phyloP scores from a whole-genome alignment of 2,329 filamentous ascomycete species.

The Elsinoe necatrix region DNA sequence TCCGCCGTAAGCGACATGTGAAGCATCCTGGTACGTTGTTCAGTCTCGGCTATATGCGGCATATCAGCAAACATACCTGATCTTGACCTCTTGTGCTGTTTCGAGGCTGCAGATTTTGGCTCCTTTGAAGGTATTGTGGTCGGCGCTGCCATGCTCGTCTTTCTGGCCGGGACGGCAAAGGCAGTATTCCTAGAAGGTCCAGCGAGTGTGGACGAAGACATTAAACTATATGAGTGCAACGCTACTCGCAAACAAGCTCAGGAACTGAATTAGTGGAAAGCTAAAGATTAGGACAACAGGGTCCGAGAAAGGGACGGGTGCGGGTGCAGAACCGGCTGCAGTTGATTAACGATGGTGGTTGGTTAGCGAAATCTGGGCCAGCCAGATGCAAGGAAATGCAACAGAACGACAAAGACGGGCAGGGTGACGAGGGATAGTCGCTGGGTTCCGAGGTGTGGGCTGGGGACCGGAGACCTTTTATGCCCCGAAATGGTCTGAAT shows the following conservation, averaged over 20 bases:
- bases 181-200: slow-evolving; percentile 30
- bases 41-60: slow-evolving; percentile 33
- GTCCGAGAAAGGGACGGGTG: slow-evolving; percentile 22
- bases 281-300: slow-evolving; percentile 27
- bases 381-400: slow-evolving; percentile 27
- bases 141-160: slow-evolving; percentile 43
- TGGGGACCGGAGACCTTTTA: slow-evolving; percentile 39
- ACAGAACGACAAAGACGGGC: slow-evolving; percentile 24
- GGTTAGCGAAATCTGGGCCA: slow-evolving; percentile 37
- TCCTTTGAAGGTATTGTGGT: slow-evolving; percentile 44
- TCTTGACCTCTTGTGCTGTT: slow-evolving; percentile 89
- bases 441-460: slow-evolving; percentile 21
- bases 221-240: slow-evolving; percentile 36
- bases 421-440: slow-evolving; percentile 20
- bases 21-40: slow-evolving; percentile 51
- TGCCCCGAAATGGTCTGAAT: slow-evolving; percentile 36
- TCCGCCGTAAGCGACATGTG: slow-evolving; percentile 58
- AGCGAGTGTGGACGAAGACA: slow-evolving; percentile 39
- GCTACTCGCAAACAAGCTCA: slow-evolving; percentile 21
- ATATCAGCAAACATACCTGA: slow-evolving; percentile 69
- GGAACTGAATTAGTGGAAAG: slow-evolving; percentile 19
- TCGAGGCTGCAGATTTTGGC: slow-evolving; percentile 50
- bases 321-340: slow-evolving; percentile 25
- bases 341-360: slow-evolving; percentile 35
- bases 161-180: slow-evolving; percentile 20